phyloP scores from a whole-genome alignment of 108 stramenopile species.

The Nannochloropsis granulata region DNA sequence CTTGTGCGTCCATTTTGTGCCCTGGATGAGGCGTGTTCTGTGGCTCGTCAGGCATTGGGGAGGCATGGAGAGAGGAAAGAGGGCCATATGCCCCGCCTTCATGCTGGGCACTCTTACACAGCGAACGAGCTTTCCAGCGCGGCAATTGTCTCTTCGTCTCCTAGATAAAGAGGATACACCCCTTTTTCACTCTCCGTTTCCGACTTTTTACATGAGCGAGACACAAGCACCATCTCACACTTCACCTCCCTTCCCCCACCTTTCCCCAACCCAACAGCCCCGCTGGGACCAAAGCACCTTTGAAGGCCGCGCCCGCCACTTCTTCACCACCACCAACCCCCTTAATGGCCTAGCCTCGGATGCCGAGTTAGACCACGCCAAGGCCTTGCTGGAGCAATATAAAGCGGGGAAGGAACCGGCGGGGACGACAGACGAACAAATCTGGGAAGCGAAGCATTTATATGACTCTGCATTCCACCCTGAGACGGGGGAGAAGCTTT shows the following conservation, averaged over 20 bases:
- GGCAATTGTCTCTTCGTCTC: not conserved
- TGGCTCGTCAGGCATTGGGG: not conserved
- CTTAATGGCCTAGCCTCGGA: slow-evolving; percentile 31
- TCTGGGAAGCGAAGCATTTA: slow-evolving; percentile 39
- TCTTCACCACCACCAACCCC: slow-evolving; percentile 41
- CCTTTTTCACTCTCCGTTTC: no score
- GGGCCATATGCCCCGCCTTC: no score
- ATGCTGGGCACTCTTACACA: not conserved
- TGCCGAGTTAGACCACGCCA: slow-evolving; percentile 21
- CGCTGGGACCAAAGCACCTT: slow-evolving; percentile 38
- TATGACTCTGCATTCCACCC: slow-evolving; percentile 64
- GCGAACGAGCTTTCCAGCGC: not conserved
- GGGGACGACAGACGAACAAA: slow-evolving; percentile 27
- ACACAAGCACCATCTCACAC: not conserved
- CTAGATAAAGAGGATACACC: not conserved
- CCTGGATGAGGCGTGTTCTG: no score
- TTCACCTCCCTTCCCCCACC: not conserved
- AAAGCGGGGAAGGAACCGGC: slow-evolving; percentile 15
- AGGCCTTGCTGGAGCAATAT: slow-evolving; percentile 25
- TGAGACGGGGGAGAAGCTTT: slow-evolving; percentile 69
- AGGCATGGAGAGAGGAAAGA: no score
- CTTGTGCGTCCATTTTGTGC: no score
- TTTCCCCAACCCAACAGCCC: slow-evolving; percentile 2
- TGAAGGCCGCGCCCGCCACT: slow-evolving; percentile 34
- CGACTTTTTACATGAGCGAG: not conserved